phyloP scores from a whole-genome alignment of 768 basidiomycete genomes.

The Gelatoporia subvermispora region DNA sequence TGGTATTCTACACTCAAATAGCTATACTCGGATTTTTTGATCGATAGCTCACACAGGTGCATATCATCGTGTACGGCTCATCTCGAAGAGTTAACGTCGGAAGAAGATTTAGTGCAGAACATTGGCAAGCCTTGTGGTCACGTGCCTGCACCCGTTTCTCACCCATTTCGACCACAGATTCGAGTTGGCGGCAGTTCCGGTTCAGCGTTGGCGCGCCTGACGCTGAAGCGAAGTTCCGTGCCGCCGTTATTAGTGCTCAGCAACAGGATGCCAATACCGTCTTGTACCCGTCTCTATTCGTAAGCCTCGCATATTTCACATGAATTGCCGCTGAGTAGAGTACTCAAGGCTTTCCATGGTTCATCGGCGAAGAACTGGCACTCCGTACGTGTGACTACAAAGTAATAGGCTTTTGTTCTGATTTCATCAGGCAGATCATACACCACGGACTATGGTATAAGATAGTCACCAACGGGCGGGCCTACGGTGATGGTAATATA shows the following conservation, averaged over 20 bases:
- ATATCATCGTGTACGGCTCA: conserved; percentile 71
- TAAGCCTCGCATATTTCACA: conserved; percentile 1
- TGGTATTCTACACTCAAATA: conserved; percentile 34
- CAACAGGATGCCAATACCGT: conserved; percentile 33
- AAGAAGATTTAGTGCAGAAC: conserved; percentile 50
- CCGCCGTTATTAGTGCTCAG: conserved; percentile 38
- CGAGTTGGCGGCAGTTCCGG: conserved; percentile 56
- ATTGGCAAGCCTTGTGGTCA: conserved; percentile 34
- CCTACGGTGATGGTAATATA: conserved; percentile 53
- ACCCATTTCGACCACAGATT: conserved; percentile 27
- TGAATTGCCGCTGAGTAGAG: neutral
- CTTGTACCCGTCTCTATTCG: conserved; percentile 36
- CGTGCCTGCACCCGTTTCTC: neutral
- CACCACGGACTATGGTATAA: conserved; percentile 69
- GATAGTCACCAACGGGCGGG: conserved; percentile 49
- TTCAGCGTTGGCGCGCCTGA: conserved; percentile 70
- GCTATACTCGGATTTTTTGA: neutral
- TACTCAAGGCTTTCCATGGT: conserved; percentile 60
- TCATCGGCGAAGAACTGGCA: conserved; percentile 66
- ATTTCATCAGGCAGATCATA: too few relatives aligned
- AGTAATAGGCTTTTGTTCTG: neutral
- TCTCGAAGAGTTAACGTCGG: conserved; percentile 54
- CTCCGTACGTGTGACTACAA: conserved; percentile 41
- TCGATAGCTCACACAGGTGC: conserved; percentile 37
- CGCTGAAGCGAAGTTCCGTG: conserved; percentile 61